Evolutionary conservation across 768 basidiomycete species (phyloP), one percentile per base, ranked within the genome.

Genomic region (Mycena floridula): DNA sequence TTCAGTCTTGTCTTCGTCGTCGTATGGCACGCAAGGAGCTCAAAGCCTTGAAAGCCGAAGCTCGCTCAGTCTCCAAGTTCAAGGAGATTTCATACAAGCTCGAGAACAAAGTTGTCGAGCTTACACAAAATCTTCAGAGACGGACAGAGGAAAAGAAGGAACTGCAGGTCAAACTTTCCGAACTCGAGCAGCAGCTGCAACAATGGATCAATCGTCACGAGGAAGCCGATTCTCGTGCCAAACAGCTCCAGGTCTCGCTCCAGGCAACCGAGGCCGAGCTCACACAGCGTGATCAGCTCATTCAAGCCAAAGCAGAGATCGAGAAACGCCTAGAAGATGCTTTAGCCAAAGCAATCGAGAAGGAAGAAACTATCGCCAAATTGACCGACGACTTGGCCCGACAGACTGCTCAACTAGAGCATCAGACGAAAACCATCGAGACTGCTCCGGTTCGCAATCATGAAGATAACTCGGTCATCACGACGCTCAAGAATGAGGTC

Each of bases 91-190:
- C 95, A 0, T 98, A 98, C 59, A 82, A 81, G 54, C 75, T 99
- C 45, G 96, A 99, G 70, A 99, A 98, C 75, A 99, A 98, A 68
- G 96, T 99, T 36, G 91, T 99, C 47, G 95, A 98, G 60, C 85
- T 99, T 50, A 98, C 96, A 0, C 96, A 99, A 61, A 81, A 70
- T 13, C 76, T 99, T 11, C 96, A 97, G 64, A 84, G 76, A 57
- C 83, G 95, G 38, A 93, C 85, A 2, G 78, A 80, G 47, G 95
- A 99, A 69, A 92, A 89, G 70, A 94, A 89, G 65, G 84, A 82
- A 43, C 69, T 98, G 36, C 82, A 86, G 51, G 68, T 65, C n/a
- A 81, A 82, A 55, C 73, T 98, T 37, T 62, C 68, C 18, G 80
- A 85, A 30, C 73, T 97, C 25, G 91, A 97, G 67, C 79, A 83